phyloP scores from a whole-genome alignment of 1,284 basidiomycete species.

The Xerocomus nothofagi region DNA sequence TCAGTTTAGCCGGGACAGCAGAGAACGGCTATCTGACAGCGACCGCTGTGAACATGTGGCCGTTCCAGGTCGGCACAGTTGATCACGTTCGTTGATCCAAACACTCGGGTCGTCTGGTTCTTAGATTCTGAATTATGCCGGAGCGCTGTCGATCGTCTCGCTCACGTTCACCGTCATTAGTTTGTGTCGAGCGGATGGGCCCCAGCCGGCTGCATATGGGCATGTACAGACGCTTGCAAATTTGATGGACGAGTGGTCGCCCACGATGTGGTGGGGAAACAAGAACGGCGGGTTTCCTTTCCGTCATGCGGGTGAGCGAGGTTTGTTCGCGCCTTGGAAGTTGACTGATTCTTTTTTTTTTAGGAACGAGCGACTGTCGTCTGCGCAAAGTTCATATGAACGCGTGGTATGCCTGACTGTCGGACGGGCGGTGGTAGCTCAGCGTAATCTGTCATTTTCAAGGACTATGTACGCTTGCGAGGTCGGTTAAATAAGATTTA shows the following conservation, averaged over 20 bases:
- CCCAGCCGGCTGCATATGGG: slow-evolving; percentile 34
- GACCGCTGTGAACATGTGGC: slow-evolving; percentile 29
- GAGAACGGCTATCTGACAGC: slow-evolving; percentile 11
- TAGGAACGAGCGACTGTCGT: slow-evolving; percentile 28
- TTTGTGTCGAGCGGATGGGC: slow-evolving; percentile 23
- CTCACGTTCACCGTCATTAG: slow-evolving; percentile 20
- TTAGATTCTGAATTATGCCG: slow-evolving; percentile 34
- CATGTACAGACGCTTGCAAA: slow-evolving; percentile 36
- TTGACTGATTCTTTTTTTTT: neutral
- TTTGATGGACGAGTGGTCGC: slow-evolving; percentile 36
- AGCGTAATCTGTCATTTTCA: too few species aligned
- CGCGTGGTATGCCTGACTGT: slow-evolving; percentile 21
- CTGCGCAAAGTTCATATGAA: slow-evolving; percentile 28
- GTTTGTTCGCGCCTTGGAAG: neutral
- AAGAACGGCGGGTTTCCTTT: slow-evolving; percentile 11
- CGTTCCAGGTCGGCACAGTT: slow-evolving; percentile 25
- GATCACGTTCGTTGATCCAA: neutral
- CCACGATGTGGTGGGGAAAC: slow-evolving; percentile 37
- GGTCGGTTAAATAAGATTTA: slow-evolving; percentile 1
- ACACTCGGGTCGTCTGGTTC: neutral
- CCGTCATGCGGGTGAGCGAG: slow-evolving; percentile 23
- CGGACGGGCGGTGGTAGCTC: neutral
- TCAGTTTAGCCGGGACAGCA: slow-evolving; percentile 20
- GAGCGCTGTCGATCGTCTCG: slow-evolving; percentile 19
- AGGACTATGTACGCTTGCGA: too few species aligned